These are phyloP conservation scores for Diaporthe eres DNA, from an alignment of 2,329 filamentous ascomycete genomes.

Conservation along the genomic window DNA sequence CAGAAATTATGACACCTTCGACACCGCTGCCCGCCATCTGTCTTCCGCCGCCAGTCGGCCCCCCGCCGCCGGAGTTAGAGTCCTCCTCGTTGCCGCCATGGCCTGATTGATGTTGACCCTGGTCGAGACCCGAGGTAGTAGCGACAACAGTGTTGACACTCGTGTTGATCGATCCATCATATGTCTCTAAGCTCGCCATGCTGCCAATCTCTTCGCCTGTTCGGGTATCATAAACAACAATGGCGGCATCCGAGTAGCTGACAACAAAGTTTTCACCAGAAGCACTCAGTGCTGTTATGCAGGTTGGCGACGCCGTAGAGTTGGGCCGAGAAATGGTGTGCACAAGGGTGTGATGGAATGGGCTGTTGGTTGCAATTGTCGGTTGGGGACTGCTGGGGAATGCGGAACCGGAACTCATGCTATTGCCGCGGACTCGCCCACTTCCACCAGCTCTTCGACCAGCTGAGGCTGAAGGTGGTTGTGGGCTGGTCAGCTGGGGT, in stretches of 20 bases:
- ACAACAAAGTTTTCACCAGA: conserved; percentile 93
- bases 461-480: conserved; percentile 72
- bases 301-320: conserved; percentile 83
- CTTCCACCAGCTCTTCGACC: conserved; percentile 65
- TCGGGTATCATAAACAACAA: conserved; percentile 92
- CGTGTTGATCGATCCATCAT: conserved; percentile 82
- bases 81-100: conserved; percentile 78
- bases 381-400: conserved; percentile 93
- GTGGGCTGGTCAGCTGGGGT: conserved; percentile 86
- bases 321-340: conserved; percentile 85
- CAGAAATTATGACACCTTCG: conserved; percentile 94
- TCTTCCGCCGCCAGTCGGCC: conserved; percentile 81
- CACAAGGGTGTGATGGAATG: conserved; percentile 89
- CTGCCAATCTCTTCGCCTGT: conserved; percentile 91
- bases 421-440: conserved; percentile 88
- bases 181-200: conserved; percentile 96
- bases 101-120: conserved; percentile 63
- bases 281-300: conserved; percentile 88
- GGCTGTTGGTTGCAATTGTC: conserved; percentile 85
- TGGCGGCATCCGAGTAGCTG: conserved; percentile 89
- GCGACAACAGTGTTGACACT: conserved; percentile 94
- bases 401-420: conserved; percentile 93
- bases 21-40: conserved; percentile 80
- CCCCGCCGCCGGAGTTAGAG: conserved; percentile 72
- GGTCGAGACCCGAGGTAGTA: conserved; percentile 86